These are phyloP conservation scores for Fusarium keratoplasticum DNA, from an alignment of 2,329 filamentous ascomycete genomes.

Conservation along the genomic window DNA sequence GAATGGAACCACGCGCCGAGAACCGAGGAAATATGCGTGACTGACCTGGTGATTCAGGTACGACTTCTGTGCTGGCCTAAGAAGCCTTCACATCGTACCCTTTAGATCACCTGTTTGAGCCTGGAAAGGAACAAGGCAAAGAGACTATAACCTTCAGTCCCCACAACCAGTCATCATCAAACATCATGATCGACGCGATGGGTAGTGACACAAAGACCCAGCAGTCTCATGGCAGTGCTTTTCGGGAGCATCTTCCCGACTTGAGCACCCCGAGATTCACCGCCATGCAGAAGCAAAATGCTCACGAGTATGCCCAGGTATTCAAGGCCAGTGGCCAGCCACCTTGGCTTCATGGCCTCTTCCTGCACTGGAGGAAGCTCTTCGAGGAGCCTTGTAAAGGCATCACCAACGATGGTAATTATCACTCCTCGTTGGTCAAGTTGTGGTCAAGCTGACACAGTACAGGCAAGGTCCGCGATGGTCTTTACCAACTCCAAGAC, in stretches of 20 bases:
- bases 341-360: neutral
- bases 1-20: neutral
- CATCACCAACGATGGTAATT: neutral
- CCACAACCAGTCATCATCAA: neutral
- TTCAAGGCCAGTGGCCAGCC: neutral
- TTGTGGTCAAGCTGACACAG: neutral
- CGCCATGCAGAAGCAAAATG: conserved; percentile 68
- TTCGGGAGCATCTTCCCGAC: conserved; percentile 71
- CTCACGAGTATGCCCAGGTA: conserved; percentile 69
- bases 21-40: conserved; percentile 7
- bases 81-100: neutral
- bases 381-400: neutral
- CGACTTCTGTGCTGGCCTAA: neutral
- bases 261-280: conserved; percentile 71
- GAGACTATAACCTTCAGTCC: neutral
- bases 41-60: neutral
- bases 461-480: conserved; percentile 45
- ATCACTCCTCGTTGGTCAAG: neutral
- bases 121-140: neutral
- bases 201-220: too few relatives aligned
- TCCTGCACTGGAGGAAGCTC: neutral
- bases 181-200: neutral
- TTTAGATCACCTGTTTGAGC: neutral
- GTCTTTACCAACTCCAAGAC: conserved; percentile 70
- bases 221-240: neutral